These are phyloP conservation scores for Pestalotiopsis sp. DNA, from an alignment of 2,329 filamentous ascomycete species.

Conservation along the genomic window DNA sequence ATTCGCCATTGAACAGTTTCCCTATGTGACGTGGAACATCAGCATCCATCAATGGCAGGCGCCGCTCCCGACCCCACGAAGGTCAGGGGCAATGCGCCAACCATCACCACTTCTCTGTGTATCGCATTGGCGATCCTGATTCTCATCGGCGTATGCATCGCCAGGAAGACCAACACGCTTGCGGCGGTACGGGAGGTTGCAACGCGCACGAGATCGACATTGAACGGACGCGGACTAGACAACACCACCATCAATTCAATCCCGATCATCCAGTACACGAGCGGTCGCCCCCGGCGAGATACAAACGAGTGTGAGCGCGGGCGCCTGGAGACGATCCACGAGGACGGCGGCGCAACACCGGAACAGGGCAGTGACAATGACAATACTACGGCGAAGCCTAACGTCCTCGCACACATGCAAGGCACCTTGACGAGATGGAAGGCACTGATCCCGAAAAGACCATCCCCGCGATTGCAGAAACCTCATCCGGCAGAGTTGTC, in stretches of 20 bases:
- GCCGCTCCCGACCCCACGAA: background rate
- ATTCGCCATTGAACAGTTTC: background rate
- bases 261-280: constrained; percentile 2
- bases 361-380: background rate
- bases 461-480: background rate
- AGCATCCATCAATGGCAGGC: background rate
- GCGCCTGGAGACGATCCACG: constrained; percentile 3
- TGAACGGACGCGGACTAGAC: background rate
- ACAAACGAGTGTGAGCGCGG: background rate
- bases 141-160: constrained; percentile 3
- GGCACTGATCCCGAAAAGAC: background rate
- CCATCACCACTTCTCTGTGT: background rate
- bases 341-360: background rate
- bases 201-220: background rate
- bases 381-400: background rate
- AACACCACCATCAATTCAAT: background rate
- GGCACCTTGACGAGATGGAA: background rate
- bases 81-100: constrained; percentile 2
- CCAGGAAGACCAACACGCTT: constrained; percentile 1
- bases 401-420: background rate
- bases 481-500: constrained; percentile 5
- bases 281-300: background rate
- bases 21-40: background rate
- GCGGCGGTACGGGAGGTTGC: background rate
- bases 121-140: constrained; percentile 2